Base-by-base conservation (phyloP, 148 eudicot genomes). In the Polygonum aviculare region DNA sequence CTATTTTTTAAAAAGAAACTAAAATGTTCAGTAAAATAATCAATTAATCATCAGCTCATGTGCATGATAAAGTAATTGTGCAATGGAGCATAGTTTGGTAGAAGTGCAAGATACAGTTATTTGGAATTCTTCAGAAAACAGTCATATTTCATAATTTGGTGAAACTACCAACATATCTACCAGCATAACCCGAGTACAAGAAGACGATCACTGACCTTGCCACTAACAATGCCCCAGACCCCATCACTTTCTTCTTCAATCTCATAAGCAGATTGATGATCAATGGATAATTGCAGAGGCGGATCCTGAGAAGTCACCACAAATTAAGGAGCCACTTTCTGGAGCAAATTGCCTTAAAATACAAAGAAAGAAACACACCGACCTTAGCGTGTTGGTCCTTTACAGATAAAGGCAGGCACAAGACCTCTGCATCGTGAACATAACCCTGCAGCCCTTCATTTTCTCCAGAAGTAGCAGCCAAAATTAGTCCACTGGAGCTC, bases 181-280 rank as follows among this genome's bases (percentile, higher is more conserved):
- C 48, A 77, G 70, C 18, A 41, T 33, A 75, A 51, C 16, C 16
- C 21, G 74, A 65, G 7, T 44, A 76, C 31, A 79, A 65, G 38
- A 63, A 77, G 75, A 67, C 38, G 69, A 21, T 73, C 65, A 67
- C 75, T 16, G 62, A 88, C 98, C 93, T 88, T 87, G 79, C 97
- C 97, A 80, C 93, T 91, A 73, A 86, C 89, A 75, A 94, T 83
- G 81, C 86, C 88, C 98, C 91, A 91, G 73, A 84, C 92, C 78
- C 97, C 98, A 72, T 81, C 90, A 74, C 72, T 78, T 65, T 90
- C 97, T 81, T 80, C 83, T 78, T 91, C 97, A 33, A 90, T 85
- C 55, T 86, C 91, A 26, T 81, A 83, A 74, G 82, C 88, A 85
- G 87, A 88, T 77, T 89, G 81, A 74, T 75, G 65, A 81, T 88